A percentile compares a stretch with the other conserved stretches of the same genome.
Evolutionary conservation across 177 flowering plant genomes (phyloP).

Genomic region (Vitis hybrid): DNA sequence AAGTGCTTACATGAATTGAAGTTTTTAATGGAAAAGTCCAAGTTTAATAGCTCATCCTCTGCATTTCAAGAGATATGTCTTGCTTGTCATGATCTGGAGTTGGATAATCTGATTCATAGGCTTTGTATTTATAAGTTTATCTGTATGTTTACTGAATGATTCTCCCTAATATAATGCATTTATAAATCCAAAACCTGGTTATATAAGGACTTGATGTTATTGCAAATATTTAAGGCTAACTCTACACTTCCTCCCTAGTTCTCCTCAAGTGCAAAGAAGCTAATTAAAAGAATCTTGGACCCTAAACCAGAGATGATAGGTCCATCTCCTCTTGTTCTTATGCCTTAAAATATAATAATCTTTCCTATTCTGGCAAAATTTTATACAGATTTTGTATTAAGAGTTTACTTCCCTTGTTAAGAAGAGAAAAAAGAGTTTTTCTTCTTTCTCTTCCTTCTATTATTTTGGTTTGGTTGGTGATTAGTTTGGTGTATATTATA

Average conservation of each 20-base stretch:
- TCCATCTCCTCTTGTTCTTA: slow-evolving; percentile 4
- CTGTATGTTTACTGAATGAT: neutral
- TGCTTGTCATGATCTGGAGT: too few relatives aligned
- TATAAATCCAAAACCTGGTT: neutral
- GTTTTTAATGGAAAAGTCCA: too few relatives aligned
- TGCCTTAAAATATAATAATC: neutral
- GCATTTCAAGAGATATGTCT: too few relatives aligned
- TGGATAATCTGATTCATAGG: neutral
- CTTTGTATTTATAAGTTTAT: neutral
- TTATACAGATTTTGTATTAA: neutral
- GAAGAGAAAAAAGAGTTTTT: too few relatives aligned
- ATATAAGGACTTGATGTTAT: slow-evolving; percentile 4
- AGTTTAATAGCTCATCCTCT: too few relatives aligned
- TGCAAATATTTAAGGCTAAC: slow-evolving; percentile 89
- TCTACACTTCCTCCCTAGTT: slow-evolving; percentile 95
- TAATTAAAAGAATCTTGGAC: slow-evolving; percentile 85
- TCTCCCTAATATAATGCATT: neutral
- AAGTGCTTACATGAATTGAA: too few relatives aligned
- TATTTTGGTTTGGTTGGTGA: too few relatives aligned
- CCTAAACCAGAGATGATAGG: slow-evolving; percentile 84
- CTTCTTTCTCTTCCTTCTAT: too few relatives aligned
- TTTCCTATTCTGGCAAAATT: neutral
- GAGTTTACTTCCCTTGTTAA: too few relatives aligned
- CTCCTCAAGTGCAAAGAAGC: slow-evolving; percentile 90
- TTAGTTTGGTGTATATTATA: too few relatives aligned